Evolutionary conservation across 2,329 filamentous ascomycete genomes (phyloP), one percentile per base, ranked within the genome.

Genomic region (Clathrospora elynae): DNA sequence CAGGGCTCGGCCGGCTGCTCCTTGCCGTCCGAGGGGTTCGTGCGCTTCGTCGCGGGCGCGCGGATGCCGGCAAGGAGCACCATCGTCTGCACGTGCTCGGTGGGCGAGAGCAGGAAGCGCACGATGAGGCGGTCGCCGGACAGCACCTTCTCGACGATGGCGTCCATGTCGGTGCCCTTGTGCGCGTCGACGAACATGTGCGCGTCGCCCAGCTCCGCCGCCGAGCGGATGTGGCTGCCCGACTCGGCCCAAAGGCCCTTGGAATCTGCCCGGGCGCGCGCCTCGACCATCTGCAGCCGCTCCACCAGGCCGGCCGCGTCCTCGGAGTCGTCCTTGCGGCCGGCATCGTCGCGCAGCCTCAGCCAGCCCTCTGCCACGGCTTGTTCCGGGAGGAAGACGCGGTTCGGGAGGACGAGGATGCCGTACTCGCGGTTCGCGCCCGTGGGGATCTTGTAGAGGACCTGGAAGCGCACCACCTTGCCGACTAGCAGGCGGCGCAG

Each of bases 331-430:
- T 96, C 91, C 66, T 92, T 93, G 55, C 87, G 86, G 49, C 90
- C 91, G 46, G 92, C 91, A 71, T 99, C 93, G 62, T 99, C 93
- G 53, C 93, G 85, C 47, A 99, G 81, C 74, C 93, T 95, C 52
- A 90, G 76, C 90, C 91, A 96, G 55, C 93, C 93, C 61, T 90
- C 88, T 65, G 89, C 85, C 53, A 97, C 83, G 44, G 87, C 80
- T 51, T 88, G 83, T 53, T 97, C 90, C 12, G 93, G 91, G 35
- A 99, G 73, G 13, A 64, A 57, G 22, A 61, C 62, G 49, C 90
- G 90, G 61, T 89, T 86, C 50, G 86, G 84, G 38, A 96, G 78
- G 52, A 82, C 81, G 48, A 90, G 85, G 52, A 84, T 80, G 54
- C 92, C 93, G 66, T 96, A 99, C 67, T 99, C 92, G 57, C 90